Percentiles rank a stretch among this genome's conserved stretches.
Evolutionary conservation across 2,329 filamentous ascomycete species (phyloP).

Genomic region (Talaromyces islandicus): DNA sequence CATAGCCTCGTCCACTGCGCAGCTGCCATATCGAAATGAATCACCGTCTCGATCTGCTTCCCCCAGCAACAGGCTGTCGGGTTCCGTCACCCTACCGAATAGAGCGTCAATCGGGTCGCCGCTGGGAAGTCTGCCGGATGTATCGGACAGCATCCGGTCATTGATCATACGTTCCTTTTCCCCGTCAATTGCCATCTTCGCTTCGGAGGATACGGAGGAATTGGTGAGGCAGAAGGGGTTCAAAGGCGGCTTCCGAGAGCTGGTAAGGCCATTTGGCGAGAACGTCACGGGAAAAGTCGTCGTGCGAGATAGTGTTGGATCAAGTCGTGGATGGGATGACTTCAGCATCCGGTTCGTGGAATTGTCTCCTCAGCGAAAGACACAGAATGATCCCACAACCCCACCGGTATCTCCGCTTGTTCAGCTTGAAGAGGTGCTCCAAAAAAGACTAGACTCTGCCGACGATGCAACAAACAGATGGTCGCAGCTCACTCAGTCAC

Average conservation of each 20-base stretch:
- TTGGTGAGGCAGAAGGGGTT: conserved; percentile 81
- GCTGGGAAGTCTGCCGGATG: conserved; percentile 49
- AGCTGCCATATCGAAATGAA: conserved; percentile 47
- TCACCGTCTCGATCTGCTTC: conserved; percentile 63
- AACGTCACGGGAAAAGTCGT: conserved; percentile 79
- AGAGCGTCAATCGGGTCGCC: conserved; percentile 40
- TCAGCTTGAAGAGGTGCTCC: conserved; percentile 74
- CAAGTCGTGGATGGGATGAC: conserved; percentile 77
- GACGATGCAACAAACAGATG: conserved; percentile 48
- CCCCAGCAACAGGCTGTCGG: conserved; percentile 55
- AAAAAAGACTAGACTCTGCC: conserved; percentile 70
- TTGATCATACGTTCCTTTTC: conserved; percentile 80
- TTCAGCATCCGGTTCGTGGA: conserved; percentile 81
- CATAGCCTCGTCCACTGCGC: conserved; percentile 51
- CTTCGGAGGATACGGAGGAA: conserved; percentile 80
- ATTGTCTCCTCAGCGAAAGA: conserved; percentile 48
- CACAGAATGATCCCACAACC: conserved; percentile 28
- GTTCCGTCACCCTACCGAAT: conserved; percentile 46
- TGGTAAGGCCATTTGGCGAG: conserved; percentile 88
- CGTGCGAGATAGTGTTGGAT: conserved; percentile 82
- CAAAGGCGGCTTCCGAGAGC: conserved; percentile 70
- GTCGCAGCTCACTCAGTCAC: conserved; percentile 24
- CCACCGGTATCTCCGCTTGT: conserved; percentile 31
- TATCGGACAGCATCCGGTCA: conserved; percentile 51
- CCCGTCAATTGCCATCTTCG: conserved; percentile 78